Conservation (phyloP, 2,329 filamentous ascomycete genomes). For the Westerdykella ornata region DNA sequence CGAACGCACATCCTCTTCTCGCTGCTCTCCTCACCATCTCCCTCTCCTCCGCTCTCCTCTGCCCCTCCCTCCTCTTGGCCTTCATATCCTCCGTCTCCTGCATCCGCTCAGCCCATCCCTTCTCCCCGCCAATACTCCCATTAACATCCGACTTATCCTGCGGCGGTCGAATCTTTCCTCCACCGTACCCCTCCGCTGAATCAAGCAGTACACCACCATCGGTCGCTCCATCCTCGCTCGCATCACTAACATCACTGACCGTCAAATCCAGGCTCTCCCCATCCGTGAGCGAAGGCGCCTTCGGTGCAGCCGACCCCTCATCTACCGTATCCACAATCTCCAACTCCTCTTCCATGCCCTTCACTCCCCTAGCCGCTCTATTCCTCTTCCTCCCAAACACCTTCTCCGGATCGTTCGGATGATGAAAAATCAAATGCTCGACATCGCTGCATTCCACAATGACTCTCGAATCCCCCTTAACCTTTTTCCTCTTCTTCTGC, state of each 20-base stretch:
- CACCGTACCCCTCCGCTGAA: slow-evolving; percentile 23
- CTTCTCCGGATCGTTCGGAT: slow-evolving; percentile 42
- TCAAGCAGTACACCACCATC: slow-evolving; percentile 10
- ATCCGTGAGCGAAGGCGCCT: slow-evolving; percentile 8
- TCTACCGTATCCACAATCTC: slow-evolving; percentile 43
- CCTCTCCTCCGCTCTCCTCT: slow-evolving; percentile 44
- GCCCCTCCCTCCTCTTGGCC: slow-evolving; percentile 45
- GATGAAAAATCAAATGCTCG: slow-evolving; percentile 47
- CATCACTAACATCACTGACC: slow-evolving; percentile 1
- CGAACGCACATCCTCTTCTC: slow-evolving; percentile 54
- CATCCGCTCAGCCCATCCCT: slow-evolving; percentile 48
- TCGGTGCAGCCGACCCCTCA: slow-evolving; percentile 10
- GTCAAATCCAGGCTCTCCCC: background rate
- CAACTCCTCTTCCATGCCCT: slow-evolving; percentile 38
- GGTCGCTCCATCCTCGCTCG: slow-evolving; percentile 7
- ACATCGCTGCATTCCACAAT: slow-evolving; percentile 47
- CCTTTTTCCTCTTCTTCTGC: slow-evolving; percentile 22
- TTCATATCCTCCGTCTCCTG: slow-evolving; percentile 49
- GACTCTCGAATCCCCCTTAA: slow-evolving; percentile 48
- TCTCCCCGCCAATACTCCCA: slow-evolving; percentile 51
- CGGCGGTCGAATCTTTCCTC: slow-evolving; percentile 35
- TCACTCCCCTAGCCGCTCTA: slow-evolving; percentile 37
- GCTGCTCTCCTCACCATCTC: slow-evolving; percentile 60
- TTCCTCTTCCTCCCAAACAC: slow-evolving; percentile 44
- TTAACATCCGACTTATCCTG: slow-evolving; percentile 48